These are phyloP conservation scores for Myxozyma monticola DNA, from an alignment of 805 yeast species.

Conservation along the genomic window DNA sequence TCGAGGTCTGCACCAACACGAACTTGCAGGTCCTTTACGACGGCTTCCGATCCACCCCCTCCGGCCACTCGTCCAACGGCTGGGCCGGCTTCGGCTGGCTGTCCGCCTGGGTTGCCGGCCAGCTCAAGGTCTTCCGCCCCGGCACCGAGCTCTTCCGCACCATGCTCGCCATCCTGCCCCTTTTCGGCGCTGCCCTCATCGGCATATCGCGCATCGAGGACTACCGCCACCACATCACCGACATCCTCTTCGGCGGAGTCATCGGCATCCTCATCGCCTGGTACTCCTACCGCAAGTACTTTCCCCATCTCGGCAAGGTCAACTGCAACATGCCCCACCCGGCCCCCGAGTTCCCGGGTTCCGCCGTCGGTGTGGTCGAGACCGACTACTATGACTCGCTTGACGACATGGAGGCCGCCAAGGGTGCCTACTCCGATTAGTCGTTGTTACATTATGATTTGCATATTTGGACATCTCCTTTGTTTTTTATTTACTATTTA, in stretches of 20 bases:
- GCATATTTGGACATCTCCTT: neutral
- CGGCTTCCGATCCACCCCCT: constrained; percentile 60
- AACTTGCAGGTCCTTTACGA: constrained; percentile 43
- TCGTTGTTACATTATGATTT: no score
- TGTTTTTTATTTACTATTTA: neutral
- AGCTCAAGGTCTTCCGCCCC: constrained; percentile 46
- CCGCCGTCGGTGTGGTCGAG: constrained; percentile 11
- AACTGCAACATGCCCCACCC: constrained; percentile 33
- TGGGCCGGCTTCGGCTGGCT: constrained; percentile 54
- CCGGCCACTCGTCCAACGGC: constrained; percentile 59
- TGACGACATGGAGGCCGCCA: constrained; percentile 30
- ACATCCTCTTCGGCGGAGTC: constrained; percentile 71
- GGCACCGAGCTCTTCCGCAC: constrained; percentile 36
- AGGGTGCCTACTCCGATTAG: constrained; percentile 22
- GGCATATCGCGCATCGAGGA: constrained; percentile 89
- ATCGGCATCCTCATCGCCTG: constrained; percentile 65
- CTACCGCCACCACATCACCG: constrained; percentile 90
- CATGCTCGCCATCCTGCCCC: constrained; percentile 33
- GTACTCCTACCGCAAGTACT: constrained; percentile 57
- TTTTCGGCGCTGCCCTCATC: constrained; percentile 58
- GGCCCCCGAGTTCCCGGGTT: constrained; percentile 15
- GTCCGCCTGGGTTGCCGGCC: constrained; percentile 53
- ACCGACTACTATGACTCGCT: constrained; percentile 29
- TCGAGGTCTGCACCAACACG: constrained; percentile 43
- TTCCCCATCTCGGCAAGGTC: constrained; percentile 43